Conservation (phyloP, 2,329 filamentous ascomycete genomes). For the Fusarium neocosmosporiellum region DNA sequence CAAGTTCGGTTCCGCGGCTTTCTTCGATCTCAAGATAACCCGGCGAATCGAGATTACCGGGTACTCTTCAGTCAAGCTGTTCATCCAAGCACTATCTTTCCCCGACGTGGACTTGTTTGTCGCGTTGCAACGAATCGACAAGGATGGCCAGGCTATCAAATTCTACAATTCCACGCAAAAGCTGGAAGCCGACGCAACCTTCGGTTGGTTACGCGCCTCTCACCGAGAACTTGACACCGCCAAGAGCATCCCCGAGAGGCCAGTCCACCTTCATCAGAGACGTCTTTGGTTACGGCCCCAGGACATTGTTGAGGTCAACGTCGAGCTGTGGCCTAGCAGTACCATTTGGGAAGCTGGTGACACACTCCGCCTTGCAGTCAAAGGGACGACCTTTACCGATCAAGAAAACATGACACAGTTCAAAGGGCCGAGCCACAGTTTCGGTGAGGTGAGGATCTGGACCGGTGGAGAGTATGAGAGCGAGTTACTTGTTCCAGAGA, state of each 20-base stretch:
- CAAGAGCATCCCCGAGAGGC: background rate
- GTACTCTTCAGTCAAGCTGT: background rate
- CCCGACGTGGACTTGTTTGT: constrained; percentile 1
- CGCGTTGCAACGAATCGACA: background rate
- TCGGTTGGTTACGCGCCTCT: background rate
- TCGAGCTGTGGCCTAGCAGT: constrained; percentile 14
- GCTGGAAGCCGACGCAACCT: background rate
- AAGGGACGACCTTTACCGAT: constrained; percentile 8
- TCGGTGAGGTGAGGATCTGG: constrained; percentile 11
- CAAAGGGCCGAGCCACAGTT: constrained; percentile 11
- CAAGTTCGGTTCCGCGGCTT: background rate
- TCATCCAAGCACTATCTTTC: background rate
- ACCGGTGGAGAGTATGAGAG: background rate
- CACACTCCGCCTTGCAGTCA: constrained; percentile 4
- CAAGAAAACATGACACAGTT: background rate
- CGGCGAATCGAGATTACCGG: background rate
- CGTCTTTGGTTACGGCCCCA: constrained; percentile 1
- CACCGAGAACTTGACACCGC: background rate
- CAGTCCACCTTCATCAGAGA: background rate
- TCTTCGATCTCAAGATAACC: background rate
- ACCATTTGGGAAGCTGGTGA: constrained; percentile 16
- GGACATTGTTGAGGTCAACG: constrained; percentile 12
- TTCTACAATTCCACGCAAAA: background rate
- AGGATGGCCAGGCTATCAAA: background rate
- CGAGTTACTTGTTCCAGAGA: background rate